These are phyloP conservation scores for Plectosphaerella sp. DNA, from an alignment of 2,329 filamentous ascomycete species.

Conservation along the genomic window DNA sequence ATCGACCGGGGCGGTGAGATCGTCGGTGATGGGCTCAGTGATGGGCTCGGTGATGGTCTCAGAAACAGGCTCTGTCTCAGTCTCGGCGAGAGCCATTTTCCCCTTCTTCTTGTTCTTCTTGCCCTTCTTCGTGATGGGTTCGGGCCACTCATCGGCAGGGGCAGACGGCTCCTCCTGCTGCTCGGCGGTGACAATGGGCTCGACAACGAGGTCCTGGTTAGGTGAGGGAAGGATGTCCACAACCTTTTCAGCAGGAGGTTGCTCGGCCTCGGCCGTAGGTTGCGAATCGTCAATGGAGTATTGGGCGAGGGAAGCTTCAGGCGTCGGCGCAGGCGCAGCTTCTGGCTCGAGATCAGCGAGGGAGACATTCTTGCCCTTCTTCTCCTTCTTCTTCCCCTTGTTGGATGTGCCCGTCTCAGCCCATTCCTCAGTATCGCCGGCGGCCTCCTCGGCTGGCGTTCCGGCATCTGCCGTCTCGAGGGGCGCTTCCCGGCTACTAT, in stretches of 20 bases:
- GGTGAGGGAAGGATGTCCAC: background rate
- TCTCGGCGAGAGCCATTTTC: background rate
- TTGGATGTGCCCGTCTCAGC: background rate
- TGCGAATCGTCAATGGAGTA: background rate
- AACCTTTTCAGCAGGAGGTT: background rate
- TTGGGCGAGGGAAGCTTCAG: background rate
- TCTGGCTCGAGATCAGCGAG: background rate
- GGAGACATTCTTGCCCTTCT: background rate
- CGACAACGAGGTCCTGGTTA: background rate
- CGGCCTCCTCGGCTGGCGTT: constrained; percentile 1
- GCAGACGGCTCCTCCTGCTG: background rate
- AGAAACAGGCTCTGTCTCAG: background rate
- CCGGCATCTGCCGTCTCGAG: constrained; percentile 1
- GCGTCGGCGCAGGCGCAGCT: background rate
- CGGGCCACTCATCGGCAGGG: constrained; percentile 3
- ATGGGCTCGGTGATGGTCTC: background rate
- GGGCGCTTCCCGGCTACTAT: constrained; percentile 3
- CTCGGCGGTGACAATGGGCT: background rate
- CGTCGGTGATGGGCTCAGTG: background rate
- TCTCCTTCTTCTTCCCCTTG: constrained; percentile 1
- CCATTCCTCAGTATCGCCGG: background rate
- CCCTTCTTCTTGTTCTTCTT: constrained; percentile 20
- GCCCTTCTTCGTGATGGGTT: constrained; percentile 22
- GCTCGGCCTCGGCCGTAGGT: background rate
- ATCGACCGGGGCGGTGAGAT: background rate